Conservation (phyloP, 257 asterid genomes). For the Sherardia arvensis region DNA sequence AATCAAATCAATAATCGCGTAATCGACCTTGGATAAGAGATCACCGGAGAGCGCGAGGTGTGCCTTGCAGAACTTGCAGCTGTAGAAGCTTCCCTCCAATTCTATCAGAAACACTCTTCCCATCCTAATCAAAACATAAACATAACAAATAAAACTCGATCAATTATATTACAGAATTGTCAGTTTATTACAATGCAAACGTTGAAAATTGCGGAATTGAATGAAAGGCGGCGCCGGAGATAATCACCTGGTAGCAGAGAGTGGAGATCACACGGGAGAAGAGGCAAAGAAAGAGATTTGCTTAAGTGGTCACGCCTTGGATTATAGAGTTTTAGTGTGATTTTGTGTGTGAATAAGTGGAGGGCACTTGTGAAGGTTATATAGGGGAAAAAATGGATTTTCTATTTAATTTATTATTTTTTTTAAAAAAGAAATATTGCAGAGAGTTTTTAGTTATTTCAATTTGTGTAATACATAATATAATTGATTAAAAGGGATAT, state of each 20-base stretch:
- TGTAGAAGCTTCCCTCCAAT: constrained; percentile 53
- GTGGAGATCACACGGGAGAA: neutral
- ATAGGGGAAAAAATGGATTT: too few species aligned
- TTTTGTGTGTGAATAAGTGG: too few species aligned
- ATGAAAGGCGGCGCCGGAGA: neutral
- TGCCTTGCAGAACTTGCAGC: constrained; percentile 64
- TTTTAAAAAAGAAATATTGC: too few species aligned
- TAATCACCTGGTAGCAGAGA: neutral
- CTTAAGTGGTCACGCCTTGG: neutral
- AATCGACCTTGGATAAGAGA: constrained; percentile 56
- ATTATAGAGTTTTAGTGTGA: too few species aligned
- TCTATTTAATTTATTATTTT: too few species aligned
- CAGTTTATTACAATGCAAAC: neutral
- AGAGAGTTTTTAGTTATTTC: too few species aligned
- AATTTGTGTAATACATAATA: too few species aligned
- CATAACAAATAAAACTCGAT: neutral
- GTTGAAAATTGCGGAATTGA: neutral
- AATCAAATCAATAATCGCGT: neutral
- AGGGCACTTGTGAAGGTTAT: too few species aligned
- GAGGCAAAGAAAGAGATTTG: neutral
- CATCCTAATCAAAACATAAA: constrained; percentile 27
- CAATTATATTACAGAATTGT: neutral
- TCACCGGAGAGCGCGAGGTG: constrained; percentile 57
- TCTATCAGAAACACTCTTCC: constrained; percentile 51
- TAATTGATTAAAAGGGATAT: too few species aligned